phyloP scores from a whole-genome alignment of 176 grass and related monocot genomes.

The Triticum dicoccoides region DNA sequence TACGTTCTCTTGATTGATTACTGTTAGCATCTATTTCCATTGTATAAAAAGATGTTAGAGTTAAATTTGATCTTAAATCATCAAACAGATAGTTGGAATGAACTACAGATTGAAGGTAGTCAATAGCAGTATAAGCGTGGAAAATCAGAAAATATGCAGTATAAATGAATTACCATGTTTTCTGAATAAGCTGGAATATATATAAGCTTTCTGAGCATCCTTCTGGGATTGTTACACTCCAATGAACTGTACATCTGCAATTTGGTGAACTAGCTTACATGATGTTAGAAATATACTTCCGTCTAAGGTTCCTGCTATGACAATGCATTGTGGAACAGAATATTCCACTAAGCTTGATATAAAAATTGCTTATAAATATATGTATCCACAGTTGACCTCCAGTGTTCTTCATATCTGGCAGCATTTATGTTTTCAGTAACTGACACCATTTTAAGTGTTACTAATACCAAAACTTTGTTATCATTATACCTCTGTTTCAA shows the following conservation, averaged over 20 bases:
- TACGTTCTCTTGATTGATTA: conserved; percentile 16
- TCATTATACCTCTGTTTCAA: conserved; percentile 9
- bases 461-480: conserved; percentile 8
- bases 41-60: conserved; percentile 9
- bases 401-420: conserved; percentile 11
- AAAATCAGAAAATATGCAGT: background rate
- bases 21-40: conserved; percentile 14
- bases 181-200: conserved; percentile 11
- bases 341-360: conserved; percentile 25
- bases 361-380: conserved; percentile 14
- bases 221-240: conserved; percentile 3
- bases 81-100: background rate
- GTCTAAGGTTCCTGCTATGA: background rate
- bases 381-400: conserved; percentile 8
- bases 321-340: conserved; percentile 7
- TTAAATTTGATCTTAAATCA: conserved; percentile 6
- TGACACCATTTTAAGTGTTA: background rate
- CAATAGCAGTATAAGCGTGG: background rate
- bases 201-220: background rate
- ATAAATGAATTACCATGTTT: background rate
- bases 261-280: background rate
- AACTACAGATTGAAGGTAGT: background rate
- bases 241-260: background rate
- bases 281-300: conserved; percentile 1
- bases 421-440: conserved; percentile 10